phyloP scores from a whole-genome alignment of 208 protist species.

The Acanthamoeba triangularis region DNA sequence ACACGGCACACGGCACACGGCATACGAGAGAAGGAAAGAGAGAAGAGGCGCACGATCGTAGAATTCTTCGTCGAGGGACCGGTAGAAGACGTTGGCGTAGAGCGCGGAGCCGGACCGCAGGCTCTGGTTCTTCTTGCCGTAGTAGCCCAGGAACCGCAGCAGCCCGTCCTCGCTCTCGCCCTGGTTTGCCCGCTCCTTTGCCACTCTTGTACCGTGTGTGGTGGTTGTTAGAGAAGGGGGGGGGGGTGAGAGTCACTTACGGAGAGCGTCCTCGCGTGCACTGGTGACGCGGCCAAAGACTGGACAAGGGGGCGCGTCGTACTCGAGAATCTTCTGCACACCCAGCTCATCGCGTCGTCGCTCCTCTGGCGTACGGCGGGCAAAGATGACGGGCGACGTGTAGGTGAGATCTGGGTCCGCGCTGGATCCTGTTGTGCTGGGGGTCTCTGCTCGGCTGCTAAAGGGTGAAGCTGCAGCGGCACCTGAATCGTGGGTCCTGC shows the following conservation, averaged over 20 bases:
- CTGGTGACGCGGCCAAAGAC: too few species aligned
- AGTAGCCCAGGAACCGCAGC: conserved; percentile 34
- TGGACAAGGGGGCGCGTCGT: background rate
- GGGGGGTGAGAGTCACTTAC: background rate
- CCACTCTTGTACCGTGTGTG: background rate
- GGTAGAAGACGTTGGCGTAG: conserved; percentile 55
- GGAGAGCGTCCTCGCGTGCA: background rate
- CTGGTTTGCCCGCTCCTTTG: background rate
- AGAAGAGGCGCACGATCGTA: conserved; percentile 11
- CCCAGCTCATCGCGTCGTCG: conserved; percentile 3
- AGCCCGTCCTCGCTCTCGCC: conserved; percentile 28
- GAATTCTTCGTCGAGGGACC: conserved; percentile 35
- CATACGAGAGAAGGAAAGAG: background rate
- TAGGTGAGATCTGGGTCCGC: background rate
- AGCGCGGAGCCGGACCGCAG: conserved; percentile 10
- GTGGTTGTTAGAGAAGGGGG: background rate
- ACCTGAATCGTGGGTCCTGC: too few species aligned
- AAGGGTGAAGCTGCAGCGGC: too few species aligned
- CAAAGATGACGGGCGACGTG: conserved; percentile 21
- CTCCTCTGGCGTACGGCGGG: conserved; percentile 18
- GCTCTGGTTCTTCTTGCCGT: conserved; percentile 45
- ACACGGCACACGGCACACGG: background rate
- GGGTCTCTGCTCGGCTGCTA: too few species aligned
- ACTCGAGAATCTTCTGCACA: conserved; percentile 42
- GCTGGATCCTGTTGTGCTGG: too few species aligned